Base-by-base conservation (phyloP, 1,139 yeast species). In the Suzukiozyma palmioleophila region DNA sequence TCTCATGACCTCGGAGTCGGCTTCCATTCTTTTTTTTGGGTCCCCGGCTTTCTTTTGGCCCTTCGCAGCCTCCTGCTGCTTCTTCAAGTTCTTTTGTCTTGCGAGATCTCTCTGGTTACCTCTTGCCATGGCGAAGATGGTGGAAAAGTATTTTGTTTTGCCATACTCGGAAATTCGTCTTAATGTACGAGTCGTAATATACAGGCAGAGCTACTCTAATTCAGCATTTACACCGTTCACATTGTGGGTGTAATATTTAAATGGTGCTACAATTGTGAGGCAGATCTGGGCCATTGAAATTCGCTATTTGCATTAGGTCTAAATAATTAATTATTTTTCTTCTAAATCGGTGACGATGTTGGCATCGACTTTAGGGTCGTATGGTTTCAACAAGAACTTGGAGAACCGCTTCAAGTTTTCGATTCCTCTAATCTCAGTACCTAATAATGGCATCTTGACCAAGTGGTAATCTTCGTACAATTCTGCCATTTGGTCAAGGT, bases 51-150 rank as follows among this genome's bases (percentile, higher is more conserved):
- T 79, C 71, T 88, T 87, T 59, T 74, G 76, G 53, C 66, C 71
- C 59, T 83, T 81, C 22, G 67, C 64, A 3, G 71, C 71, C 32
- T 79, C 84, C 50, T 77, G 77, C 56, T 77, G 83, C 64, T 90
- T 90, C 70, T 90, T 92, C 58, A 68, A 61, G 64, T 87, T 88
- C 67, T 87, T 90, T 44, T 83, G 89, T 58, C 98, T 77, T 24
- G 97, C 97, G 54, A 86, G 76, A 38, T 92, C 98, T 62, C 98
- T 78, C 66, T 92, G 97, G 64, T 92, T 92, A 26, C 98, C 98
- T 72, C 98, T 79, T 39, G 96, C 84, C 97, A 90, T 90, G 39
- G 38, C 58, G 38, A 33, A 12, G 13, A 26, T 26, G 21, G 22
- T 18, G 22, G 7, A 5, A 18, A 18, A 18, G 22, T 18, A 7